Evolutionary conservation across 2,329 filamentous ascomycete genomes (phyloP).

Genomic region (Onygena corvina): DNA sequence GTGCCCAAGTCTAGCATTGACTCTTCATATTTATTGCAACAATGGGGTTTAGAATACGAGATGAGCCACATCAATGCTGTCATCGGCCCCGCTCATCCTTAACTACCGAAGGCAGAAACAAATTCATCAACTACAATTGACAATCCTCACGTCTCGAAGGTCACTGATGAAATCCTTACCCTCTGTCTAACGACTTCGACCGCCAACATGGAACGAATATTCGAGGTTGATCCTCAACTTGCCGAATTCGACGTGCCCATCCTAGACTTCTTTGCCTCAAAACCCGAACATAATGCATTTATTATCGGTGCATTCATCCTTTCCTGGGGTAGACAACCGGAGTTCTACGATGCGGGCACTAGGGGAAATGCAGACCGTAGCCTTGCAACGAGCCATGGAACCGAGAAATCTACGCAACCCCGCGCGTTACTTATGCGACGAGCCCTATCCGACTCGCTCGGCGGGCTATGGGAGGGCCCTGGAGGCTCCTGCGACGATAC

Average conservation of each 20-base stretch:
- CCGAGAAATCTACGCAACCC: background rate
- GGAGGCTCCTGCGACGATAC: constrained; percentile 7
- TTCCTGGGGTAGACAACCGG: background rate
- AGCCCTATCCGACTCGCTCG: constrained; percentile 1
- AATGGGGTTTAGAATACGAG: too few species aligned
- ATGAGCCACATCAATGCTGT: too few species aligned
- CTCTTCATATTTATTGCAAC: too few species aligned
- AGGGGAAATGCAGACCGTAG: background rate
- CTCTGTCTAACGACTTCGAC: background rate
- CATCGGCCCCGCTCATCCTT: too few species aligned
- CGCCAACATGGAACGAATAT: background rate
- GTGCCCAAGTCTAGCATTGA: too few species aligned
- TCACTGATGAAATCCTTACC: background rate
- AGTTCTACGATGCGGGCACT: background rate
- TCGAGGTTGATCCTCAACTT: background rate
- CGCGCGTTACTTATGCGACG: background rate
- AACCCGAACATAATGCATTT: background rate
- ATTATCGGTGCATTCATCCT: constrained; percentile 5
- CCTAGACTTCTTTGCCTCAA: background rate
- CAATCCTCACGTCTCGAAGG: background rate
- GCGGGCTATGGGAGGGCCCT: constrained; percentile 5
- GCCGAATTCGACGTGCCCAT: constrained; percentile 6
- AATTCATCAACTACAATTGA: background rate
- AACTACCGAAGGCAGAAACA: too few species aligned
- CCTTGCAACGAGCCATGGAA: background rate